Percentiles rank a stretch among this genome's conserved stretches.
Conservation (phyloP, 805 yeast species). For the Clavispora phyllophila region DNA sequence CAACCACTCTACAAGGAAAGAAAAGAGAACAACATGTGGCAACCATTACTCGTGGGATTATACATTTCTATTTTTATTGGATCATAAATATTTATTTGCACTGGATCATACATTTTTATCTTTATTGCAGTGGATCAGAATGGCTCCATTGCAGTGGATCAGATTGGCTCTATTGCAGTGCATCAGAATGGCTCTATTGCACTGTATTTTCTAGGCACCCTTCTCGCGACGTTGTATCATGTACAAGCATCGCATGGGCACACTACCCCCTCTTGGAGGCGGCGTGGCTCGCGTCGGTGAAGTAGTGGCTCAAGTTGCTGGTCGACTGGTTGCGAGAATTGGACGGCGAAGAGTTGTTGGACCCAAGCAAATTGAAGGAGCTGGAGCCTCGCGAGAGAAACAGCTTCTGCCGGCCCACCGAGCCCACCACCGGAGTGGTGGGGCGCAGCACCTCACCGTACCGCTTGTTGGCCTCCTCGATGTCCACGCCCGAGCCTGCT, state of each 20-base stretch:
- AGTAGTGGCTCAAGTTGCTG: constrained; percentile 6
- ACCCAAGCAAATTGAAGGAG: constrained; percentile 22
- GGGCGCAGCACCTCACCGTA: constrained; percentile 19
- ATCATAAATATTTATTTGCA: no score
- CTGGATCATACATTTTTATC: no score
- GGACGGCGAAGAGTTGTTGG: constrained; percentile 51
- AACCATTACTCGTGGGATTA: no score
- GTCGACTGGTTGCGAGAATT: constrained; percentile 71
- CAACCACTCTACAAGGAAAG: no score
- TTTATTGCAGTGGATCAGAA: no score
- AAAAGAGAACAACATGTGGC: no score
- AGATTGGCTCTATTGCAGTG: no score
- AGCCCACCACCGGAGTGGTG: neutral
- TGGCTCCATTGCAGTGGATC: no score
- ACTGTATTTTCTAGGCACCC: no score
- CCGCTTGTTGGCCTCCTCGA: constrained; percentile 25
- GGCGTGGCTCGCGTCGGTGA: neutral
- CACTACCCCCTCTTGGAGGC: neutral
- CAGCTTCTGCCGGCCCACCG: constrained; percentile 12
- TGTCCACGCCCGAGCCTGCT: constrained; percentile 35
- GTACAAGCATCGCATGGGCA: neutral
- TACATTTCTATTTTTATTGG: no score
- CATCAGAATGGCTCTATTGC: no score
- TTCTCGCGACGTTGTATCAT: no score
- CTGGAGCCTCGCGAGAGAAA: constrained; percentile 24